These are phyloP conservation scores for Aspergillus luchuensis DNA, from an alignment of 2,329 filamentous ascomycete species.

Conservation along the genomic window DNA sequence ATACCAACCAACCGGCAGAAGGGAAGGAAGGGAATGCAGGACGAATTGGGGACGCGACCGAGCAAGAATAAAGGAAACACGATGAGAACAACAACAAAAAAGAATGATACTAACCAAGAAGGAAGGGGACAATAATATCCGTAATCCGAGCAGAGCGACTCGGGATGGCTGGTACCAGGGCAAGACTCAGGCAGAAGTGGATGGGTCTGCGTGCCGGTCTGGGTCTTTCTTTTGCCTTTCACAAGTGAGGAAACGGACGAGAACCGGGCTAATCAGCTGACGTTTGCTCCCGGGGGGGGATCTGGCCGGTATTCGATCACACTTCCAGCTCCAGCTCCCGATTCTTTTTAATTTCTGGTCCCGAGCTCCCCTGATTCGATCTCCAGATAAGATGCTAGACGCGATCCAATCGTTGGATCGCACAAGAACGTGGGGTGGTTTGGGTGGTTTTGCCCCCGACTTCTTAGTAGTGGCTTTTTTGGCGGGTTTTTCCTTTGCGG, in stretches of 20 bases:
- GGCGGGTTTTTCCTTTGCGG: conserved; percentile 3
- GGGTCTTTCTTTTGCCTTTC: conserved; percentile 17
- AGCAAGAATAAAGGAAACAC: conserved; percentile 1
- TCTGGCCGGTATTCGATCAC: neutral
- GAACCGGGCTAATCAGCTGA: conserved; percentile 29
- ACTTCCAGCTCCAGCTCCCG: neutral
- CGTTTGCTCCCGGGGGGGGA: conserved; percentile 15
- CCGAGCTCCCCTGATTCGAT: neutral
- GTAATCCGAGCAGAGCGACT: conserved; percentile 13
- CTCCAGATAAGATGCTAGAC: neutral
- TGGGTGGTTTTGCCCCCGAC: neutral
- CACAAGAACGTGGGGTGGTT: neutral
- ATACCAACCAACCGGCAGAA: conserved; percentile 9
- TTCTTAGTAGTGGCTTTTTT: neutral
- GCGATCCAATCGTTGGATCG: neutral
- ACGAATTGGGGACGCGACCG: neutral
- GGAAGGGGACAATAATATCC: conserved; percentile 12
- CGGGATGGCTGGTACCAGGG: conserved; percentile 18
- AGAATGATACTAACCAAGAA: conserved; percentile 22
- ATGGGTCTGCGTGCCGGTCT: conserved; percentile 27
- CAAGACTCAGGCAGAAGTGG: conserved; percentile 18
- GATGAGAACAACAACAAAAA: neutral
- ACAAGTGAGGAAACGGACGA: conserved; percentile 21
- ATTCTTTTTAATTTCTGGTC: neutral
- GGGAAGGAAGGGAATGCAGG: conserved; percentile 13